These are phyloP conservation scores for Colletotrichum siamense DNA, from an alignment of 2,329 filamentous ascomycete species.

Conservation along the genomic window DNA sequence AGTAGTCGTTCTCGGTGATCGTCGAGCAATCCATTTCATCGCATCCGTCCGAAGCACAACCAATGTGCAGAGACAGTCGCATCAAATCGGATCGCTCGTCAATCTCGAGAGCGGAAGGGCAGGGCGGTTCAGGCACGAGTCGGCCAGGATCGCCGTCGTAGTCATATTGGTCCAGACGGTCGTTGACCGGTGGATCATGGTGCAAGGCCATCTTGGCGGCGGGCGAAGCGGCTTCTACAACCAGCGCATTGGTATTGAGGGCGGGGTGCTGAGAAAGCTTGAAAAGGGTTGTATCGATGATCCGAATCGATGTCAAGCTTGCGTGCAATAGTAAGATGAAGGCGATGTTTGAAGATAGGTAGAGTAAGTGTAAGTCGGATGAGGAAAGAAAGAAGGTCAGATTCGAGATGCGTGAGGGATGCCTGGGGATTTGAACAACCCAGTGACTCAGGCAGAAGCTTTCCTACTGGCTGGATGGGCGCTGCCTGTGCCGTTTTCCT, in stretches of 20 bases:
- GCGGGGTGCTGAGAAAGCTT: background rate
- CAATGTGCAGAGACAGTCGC: background rate
- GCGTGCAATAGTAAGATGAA: background rate
- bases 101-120: rapidly evolving
- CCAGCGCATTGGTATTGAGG: conserved; percentile 1
- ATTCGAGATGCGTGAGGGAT: conserved; percentile 11
- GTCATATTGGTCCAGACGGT: background rate
- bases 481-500: background rate
- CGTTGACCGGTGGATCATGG: background rate
- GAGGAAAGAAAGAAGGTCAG: background rate
- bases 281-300: background rate
- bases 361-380: conserved; percentile 1
- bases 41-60: background rate
- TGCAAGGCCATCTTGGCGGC: conserved; percentile 3
- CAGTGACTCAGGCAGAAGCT: conserved; percentile 5
- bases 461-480: background rate
- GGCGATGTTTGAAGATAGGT: background rate
- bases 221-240: background rate
- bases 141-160: background rate
- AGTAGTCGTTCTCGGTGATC: background rate
- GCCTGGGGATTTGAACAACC: conserved; percentile 21
- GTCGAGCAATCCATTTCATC: background rate
- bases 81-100: background rate
- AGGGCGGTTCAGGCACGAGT: background rate
- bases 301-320: background rate